Evolutionary conservation across 768 basidiomycete species (phyloP), one percentile per base, ranked within the genome.

Genomic region (Kwoniella pini): DNA sequence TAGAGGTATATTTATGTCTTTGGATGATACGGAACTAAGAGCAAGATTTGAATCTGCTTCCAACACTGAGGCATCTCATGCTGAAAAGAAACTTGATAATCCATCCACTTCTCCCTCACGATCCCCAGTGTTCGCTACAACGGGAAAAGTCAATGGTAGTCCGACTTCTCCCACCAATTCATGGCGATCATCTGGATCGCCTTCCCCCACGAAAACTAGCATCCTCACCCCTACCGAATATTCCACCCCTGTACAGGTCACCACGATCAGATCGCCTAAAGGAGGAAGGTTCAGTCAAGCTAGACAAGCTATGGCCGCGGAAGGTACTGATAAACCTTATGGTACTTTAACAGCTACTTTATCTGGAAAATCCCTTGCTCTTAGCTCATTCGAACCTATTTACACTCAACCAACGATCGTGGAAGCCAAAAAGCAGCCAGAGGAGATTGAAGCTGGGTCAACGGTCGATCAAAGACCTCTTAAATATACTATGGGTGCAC

Each of bases 261-360:
- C 49, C 9, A 49, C 57, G 3, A 28, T 54, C 26, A 54, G 53
- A 33, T 50, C 63, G 1, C 63, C 62, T 42, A 52, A 57, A 19
- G 43, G 54, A n/a, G 67, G 67, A 4, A 52, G 67, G 22, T 69
- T 69, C 50, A 52, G 63, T 4, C 67, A 69, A 33, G 67, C 67
- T 19, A 57, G 63, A 26, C 60, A 69, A 43, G 64, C 44, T 19
- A 65, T 65, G 60, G 64, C 51, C 7, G 62, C 66, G 12, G 52
- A 45, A 10, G 59, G 59, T 9, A 50, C 48, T 33, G 59, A 61
- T 11, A 50, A 43, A 10, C 42, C 59, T 22, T 54, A 54, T 30
- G 59, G 59, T 10, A 59, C 57, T 42, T 39, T 59, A 11, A 59
- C 59, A 15, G 31, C 59, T 13, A 49, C 58, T 6, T 51, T 60